phyloP scores from a whole-genome alignment of 2,329 filamentous ascomycete genomes.

The Cordyceps javanica region DNA sequence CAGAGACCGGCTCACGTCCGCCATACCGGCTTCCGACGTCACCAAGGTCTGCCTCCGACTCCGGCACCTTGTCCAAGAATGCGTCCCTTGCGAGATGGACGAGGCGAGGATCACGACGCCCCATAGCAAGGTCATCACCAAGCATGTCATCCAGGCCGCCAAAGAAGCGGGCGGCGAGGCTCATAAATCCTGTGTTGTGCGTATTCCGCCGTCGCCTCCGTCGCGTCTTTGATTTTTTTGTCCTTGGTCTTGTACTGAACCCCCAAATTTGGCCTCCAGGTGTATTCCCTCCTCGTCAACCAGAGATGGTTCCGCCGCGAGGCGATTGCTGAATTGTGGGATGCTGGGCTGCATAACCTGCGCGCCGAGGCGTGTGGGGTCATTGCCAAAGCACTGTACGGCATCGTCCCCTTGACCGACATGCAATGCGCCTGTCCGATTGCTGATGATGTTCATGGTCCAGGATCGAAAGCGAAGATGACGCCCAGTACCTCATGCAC shows the following conservation, averaged over 20 bases:
- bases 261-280: slow-evolving; percentile 21
- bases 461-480: slow-evolving; percentile 79
- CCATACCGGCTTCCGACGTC: slow-evolving; percentile 70
- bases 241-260: neutral
- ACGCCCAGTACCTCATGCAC: slow-evolving; percentile 72
- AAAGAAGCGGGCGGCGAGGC: slow-evolving; percentile 73
- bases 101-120: slow-evolving; percentile 66
- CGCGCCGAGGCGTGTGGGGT: slow-evolving; percentile 82
- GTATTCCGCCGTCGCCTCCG: slow-evolving; percentile 7
- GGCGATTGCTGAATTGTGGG: slow-evolving; percentile 78
- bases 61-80: slow-evolving; percentile 83
- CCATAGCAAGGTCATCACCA: slow-evolving; percentile 81
- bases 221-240: neutral
- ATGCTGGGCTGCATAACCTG: slow-evolving; percentile 74
- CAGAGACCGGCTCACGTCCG: slow-evolving; percentile 53
- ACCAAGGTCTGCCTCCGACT: slow-evolving; percentile 85
- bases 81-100: slow-evolving; percentile 85
- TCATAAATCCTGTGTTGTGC: slow-evolving; percentile 66
- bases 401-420: neutral
- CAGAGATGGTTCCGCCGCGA: slow-evolving; percentile 74
- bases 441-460: neutral
- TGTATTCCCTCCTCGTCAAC: slow-evolving; percentile 72
- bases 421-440: no score
- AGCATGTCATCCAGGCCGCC: slow-evolving; percentile 71
- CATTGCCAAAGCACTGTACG: slow-evolving; percentile 71